Evolutionary conservation across 179 eudicot genomes (phyloP), one percentile per base, ranked within the genome.

Genomic region (Monotropa hypopitys): DNA sequence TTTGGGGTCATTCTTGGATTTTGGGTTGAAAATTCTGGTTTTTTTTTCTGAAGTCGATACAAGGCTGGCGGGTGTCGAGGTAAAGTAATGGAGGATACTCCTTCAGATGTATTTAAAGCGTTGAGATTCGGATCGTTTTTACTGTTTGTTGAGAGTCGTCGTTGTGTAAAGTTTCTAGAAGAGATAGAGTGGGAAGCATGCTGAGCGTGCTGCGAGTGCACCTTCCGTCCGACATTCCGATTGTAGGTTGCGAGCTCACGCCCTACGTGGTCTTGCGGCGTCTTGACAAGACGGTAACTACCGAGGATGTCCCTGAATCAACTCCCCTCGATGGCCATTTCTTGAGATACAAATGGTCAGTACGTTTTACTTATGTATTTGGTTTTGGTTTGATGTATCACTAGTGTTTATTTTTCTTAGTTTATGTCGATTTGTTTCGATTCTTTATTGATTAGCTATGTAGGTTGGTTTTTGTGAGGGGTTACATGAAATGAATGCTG

Each of bases 161-260:
- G n/a, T 33, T 26, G 43, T 74, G 66, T 59, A 53, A 71, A 43
- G 59, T 70, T 70, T 42, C 43, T 72, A 20, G 67, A 75, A 50
- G 46, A 51, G 70, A 73, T 79, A 69, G 82, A 80, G 72, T 47
- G 70, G 77, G 72, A 80, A 90, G 85, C 20, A 95, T 95, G 99
- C 87, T 95, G 97, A 95, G 80, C 75, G 95, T 95, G 86, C 82
- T 88, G 49, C 81, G 99, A 73, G 93, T 93, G 78, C 94, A 95
- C 79, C 88, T 95, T 15, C 99, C 99, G 67, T 95, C 99, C 80
- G 99, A 95, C 45, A 95, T 95, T 84, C 99, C 99, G 67, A 95
- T 95, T 76, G 99, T 95, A 75, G 99, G 99, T 13, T 95, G 99
- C 59, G 99, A 95, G 85, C 90, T 95, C 50, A 83, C 93, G 62